Evolutionary conservation across 306 rosid genomes (phyloP), one percentile per base, ranked within the genome.

Genomic region (Corylus heterophylla): DNA sequence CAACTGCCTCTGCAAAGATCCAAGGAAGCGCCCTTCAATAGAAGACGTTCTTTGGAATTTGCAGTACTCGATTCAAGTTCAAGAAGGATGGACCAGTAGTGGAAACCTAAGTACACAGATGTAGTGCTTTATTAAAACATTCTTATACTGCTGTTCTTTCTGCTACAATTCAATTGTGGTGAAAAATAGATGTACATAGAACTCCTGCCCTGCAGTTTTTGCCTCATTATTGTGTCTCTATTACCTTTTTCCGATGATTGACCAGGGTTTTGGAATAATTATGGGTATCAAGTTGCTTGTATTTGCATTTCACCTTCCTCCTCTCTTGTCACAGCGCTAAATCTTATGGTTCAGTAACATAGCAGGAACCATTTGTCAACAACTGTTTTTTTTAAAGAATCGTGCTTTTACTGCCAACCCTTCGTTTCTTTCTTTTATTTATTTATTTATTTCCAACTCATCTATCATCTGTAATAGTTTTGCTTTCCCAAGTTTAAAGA

Each of bases 61-160:
- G 86, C 97, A 92, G 85, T 95, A 95, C 70, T 82, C 98, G 18
- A 82, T 91, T 80, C 98, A 95, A 81, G 97, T 92, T 79, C 98
- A 95, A 85, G 98, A 91, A 77, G 92, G 92, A 1, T 90, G 98
- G 92, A 87, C 86, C 47, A 91, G 97, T 83, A 90, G 98, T 70
- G 99, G 97, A 67, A 92, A 85, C 81, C 86, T 92, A 78, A 67
- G 66, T 61, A 66, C 71, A 42, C 72, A 68, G 31, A 68, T 42
- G 72, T 68, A 68, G 27, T 12, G 45, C 22, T 35, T 18, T 6
- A 62, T 42, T 12, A 13, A 31, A 62, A 29, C 39, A 12, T 13
- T 31, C 13, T 31, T 2, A 62, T 62, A 31, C 18, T 13, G 39
- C 39, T 29, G 69, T 29, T 14, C 69, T 29, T 29, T 29, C 14